These are phyloP conservation scores for Fragilaria radians DNA, from an alignment of 108 stramenopile species.

Conservation along the genomic window DNA sequence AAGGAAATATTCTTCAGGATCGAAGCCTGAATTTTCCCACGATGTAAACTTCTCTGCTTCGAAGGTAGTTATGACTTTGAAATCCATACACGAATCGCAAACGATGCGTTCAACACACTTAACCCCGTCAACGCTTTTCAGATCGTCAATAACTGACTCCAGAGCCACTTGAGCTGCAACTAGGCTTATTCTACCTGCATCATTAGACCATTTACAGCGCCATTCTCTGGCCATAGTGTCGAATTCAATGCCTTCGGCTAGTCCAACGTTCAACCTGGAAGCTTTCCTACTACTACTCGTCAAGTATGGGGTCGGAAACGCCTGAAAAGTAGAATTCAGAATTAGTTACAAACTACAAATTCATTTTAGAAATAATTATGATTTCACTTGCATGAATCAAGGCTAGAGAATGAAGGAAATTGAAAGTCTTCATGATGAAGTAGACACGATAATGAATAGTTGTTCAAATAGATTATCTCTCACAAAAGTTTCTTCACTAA, in stretches of 20 bases:
- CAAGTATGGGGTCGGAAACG: no score
- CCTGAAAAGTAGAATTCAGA: no score
- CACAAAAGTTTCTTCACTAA: no score
- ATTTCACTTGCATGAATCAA: no score
- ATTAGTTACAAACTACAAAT: no score
- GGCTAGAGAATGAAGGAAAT: no score
- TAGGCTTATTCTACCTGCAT: constrained; percentile 35
- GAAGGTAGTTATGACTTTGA: constrained; percentile 41
- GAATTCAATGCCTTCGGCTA: constrained; percentile 31
- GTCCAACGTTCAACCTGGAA: no score
- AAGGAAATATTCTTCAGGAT: constrained; percentile 61
- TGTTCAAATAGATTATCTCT: no score
- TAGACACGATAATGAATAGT: no score
- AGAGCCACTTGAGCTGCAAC: constrained; percentile 33
- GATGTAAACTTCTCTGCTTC: constrained; percentile 40
- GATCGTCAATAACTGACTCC: constrained; percentile 25
- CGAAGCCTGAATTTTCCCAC: constrained; percentile 43
- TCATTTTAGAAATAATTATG: no score
- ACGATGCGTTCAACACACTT: constrained; percentile 40
- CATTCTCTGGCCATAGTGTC: constrained; percentile 45
- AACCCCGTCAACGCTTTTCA: constrained; percentile 32
- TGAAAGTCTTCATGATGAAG: no score
- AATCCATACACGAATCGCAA: constrained; percentile 54
- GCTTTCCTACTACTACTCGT: no score
- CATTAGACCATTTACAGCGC: constrained; percentile 44